A percentile compares a stretch with the other conserved stretches of the same genome.
These are phyloP conservation scores for Thelephora ganbajun DNA, from an alignment of 768 basidiomycete species.

Conservation along the genomic window DNA sequence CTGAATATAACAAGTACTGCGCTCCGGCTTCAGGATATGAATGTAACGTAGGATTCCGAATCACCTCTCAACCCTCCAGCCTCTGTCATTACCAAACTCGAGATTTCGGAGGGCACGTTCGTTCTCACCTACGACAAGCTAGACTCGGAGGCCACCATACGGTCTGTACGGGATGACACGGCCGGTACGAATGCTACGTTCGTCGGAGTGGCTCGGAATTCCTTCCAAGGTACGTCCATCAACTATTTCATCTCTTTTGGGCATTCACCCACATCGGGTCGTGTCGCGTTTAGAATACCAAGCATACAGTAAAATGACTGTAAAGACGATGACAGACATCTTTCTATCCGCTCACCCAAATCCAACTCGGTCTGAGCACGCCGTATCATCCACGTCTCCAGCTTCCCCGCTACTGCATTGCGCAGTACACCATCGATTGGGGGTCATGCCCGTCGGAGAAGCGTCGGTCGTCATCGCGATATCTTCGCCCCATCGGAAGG, in stretches of 20 bases:
- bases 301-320: constrained; percentile 68
- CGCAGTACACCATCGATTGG: constrained; percentile 64
- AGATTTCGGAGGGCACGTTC: constrained; percentile 34
- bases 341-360: constrained; percentile 29
- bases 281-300: constrained; percentile 73
- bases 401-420: constrained; percentile 32
- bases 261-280: constrained; percentile 37
- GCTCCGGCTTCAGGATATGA: too few relatives aligned
- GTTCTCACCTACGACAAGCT: constrained; percentile 47
- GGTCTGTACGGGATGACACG: constrained; percentile 43
- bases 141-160: constrained; percentile 41
- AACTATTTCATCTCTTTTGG: too few relatives aligned
- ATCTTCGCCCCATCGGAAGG: constrained; percentile 71
- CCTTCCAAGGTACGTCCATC: constrained; percentile 56
- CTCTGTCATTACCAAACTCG: constrained; percentile 29
- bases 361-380: constrained; percentile 26
- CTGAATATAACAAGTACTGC: too few relatives aligned
- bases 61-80: too few relatives aligned
- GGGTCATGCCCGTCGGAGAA: constrained; percentile 63
- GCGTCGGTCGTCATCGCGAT: constrained; percentile 80
- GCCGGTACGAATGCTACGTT: constrained; percentile 69
- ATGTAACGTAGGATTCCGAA: too few relatives aligned
- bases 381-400: constrained; percentile 2
- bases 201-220: constrained; percentile 77
- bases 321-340: constrained; percentile 62